Conservation (phyloP, 345 rosid genomes). For the Melastoma malabathricum region DNA sequence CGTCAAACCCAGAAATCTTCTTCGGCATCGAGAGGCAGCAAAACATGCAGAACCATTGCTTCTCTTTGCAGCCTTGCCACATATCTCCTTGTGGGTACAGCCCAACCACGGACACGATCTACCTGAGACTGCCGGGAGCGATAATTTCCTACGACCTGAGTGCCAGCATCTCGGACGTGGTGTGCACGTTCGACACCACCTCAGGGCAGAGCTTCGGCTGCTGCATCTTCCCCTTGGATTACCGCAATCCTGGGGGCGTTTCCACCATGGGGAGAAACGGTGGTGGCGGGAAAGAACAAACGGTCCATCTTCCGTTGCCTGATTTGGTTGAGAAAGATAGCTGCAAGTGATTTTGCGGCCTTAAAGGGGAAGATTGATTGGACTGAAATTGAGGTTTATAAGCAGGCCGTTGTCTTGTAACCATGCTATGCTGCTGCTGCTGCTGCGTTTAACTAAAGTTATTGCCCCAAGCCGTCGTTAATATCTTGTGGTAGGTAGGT, state of each 20-base stretch:
- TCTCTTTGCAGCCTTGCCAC: slow-evolving; percentile 5
- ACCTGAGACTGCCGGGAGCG: slow-evolving; percentile 12
- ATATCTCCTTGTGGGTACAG: slow-evolving; percentile 11
- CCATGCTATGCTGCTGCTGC: too few species aligned
- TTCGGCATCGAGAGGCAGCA: neutral
- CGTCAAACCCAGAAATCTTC: slow-evolving; percentile 8
- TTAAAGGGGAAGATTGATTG: too few species aligned
- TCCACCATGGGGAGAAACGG: neutral
- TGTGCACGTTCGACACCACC: slow-evolving; percentile 11
- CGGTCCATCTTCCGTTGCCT: slow-evolving; percentile 6
- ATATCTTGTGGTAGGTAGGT: too few species aligned
- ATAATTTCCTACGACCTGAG: slow-evolving; percentile 7
- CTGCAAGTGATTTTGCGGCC: too few species aligned
- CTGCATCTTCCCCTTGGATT: slow-evolving; percentile 6
- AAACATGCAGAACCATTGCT: neutral
- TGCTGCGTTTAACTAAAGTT: too few species aligned
- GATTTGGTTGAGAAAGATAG: neutral
- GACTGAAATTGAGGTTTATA: too few species aligned
- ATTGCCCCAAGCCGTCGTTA: too few species aligned
- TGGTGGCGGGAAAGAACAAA: slow-evolving; percentile 1
- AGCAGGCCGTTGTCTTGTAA: too few species aligned
- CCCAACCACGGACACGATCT: slow-evolving; percentile 6
- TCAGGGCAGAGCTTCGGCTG: slow-evolving; percentile 4
- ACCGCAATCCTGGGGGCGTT: neutral
- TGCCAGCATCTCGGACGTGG: slow-evolving; percentile 7